These are phyloP conservation scores for Jatropha multifida DNA, from an alignment of 441 rosid genomes.

Conservation along the genomic window DNA sequence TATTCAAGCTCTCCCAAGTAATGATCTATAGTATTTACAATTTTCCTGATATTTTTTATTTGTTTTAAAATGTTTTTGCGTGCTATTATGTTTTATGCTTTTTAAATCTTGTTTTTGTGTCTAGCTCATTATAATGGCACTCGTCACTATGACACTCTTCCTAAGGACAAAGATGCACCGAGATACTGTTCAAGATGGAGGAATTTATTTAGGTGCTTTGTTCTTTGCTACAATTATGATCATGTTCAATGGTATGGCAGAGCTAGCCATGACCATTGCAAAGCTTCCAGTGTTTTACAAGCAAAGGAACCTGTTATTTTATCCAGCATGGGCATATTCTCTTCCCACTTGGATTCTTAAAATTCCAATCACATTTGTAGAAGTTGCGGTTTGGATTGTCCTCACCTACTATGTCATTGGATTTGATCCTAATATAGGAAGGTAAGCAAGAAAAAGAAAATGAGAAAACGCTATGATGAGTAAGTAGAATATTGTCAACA, in stretches of 20 bases:
- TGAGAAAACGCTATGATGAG: not conserved
- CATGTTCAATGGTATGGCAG: constrained; percentile 10
- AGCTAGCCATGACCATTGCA: not conserved
- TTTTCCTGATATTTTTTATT: not conserved
- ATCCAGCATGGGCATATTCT: constrained; percentile 8
- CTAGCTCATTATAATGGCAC: not conserved
- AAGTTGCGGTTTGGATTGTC: constrained; percentile 65
- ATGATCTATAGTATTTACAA: not conserved
- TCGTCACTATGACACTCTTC: not conserved
- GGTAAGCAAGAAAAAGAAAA: constrained; percentile 34
- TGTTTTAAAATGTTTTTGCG: not conserved
- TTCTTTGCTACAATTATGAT: not conserved
- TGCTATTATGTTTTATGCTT: not conserved
- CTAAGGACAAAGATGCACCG: constrained; percentile 10
- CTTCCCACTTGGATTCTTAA: constrained; percentile 3
- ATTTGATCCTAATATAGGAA: constrained; percentile 61
- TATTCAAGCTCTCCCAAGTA: constrained; percentile 76
- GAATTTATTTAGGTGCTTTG: constrained; percentile 10
- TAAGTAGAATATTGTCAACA: not conserved
- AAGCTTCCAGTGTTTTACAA: constrained; percentile 7
- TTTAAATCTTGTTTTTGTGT: not conserved
- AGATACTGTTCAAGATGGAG: not conserved
- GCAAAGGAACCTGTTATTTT: constrained; percentile 3
- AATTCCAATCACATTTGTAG: constrained; percentile 21
- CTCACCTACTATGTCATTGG: constrained; percentile 76